A percentile compares a stretch with the other conserved stretches of the same genome.
phyloP scores from a whole-genome alignment of 2,329 filamentous ascomycete species.

The Aspergillus eucalypticola region DNA sequence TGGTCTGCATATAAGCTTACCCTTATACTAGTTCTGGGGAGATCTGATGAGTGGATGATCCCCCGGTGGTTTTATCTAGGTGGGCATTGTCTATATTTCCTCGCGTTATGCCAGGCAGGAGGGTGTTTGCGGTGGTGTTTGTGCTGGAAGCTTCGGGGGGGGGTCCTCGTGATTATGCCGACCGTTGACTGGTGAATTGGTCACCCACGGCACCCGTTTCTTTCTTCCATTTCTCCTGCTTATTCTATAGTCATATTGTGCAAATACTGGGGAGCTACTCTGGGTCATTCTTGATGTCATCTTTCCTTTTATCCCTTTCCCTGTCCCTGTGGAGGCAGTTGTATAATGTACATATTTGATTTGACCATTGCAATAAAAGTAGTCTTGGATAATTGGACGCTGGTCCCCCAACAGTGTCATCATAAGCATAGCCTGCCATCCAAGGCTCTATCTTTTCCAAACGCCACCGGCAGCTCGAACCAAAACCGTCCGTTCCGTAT shows the following conservation, averaged over 20 bases:
- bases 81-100: background rate
- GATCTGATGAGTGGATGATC: background rate
- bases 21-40: background rate
- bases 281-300: background rate
- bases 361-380: constrained; percentile 21
- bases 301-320: constrained; percentile 2
- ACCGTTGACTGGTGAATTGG: constrained; percentile 3
- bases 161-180: background rate
- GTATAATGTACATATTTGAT: constrained; percentile 28
- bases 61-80: background rate
- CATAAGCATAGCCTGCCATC: background rate
- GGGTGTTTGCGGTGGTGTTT: constrained; percentile 9
- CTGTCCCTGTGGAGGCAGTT: constrained; percentile 10
- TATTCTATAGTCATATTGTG: constrained; percentile 1
- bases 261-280: constrained; percentile 7
- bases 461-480: background rate
- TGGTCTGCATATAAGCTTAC: constrained; percentile 1
- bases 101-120: constrained; percentile 4
- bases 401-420: background rate
- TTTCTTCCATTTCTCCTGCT: constrained; percentile 7
- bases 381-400: constrained; percentile 12
- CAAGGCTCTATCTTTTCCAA: background rate
- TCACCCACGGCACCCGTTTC: background rate
- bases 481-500: background rate
- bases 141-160: constrained; percentile 3